Evolutionary conservation across 768 basidiomycete species (phyloP), one percentile per base, ranked within the genome.

Genomic region (Mycena venus): DNA sequence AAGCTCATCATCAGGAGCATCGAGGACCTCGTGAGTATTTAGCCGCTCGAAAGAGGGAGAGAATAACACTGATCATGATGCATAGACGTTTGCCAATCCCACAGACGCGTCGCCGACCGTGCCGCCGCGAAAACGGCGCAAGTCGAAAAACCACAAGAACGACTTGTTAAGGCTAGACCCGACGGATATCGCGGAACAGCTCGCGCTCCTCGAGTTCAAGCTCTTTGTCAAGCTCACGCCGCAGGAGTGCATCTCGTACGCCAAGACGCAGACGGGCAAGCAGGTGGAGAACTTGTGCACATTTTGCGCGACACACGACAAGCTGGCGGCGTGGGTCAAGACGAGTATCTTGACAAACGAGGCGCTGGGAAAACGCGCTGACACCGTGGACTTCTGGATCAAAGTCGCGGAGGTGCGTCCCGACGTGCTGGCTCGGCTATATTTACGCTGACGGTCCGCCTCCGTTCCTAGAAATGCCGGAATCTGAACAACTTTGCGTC

Each of bases 181-280:
- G 2, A 79, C 88, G 25, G 91, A 93, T 68, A 79, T 98, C 38
- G 96, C 96, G 0, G 91, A 96, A 51, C 96, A 97, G 78, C 85
- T 98, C 53, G 91, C 93, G n/a, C 83, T 97, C 55, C 85, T 92
- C 73, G 95, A 97, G 80, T 91, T 88, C 68, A 83, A 87, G 42
- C 85, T 92, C 8, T 98, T 96, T 81, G 83, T 86, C 72, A 91
- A 90, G 79, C 90, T 97, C 68, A 89, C 90, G 11, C 88, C 91
- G 9, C 90, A 90, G 49, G 95, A 97, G 78, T 98, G 94, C 81
- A 85, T 98, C 36, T 80, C 85, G 40, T 95, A 95, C 82, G 82
- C 87, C 6, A 89, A 87, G 70, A 84, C 79, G 14, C 86, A 86
- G 36, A 79, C 78, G 1, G 83, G 84, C 15, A 74, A 83, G 36